These are phyloP conservation scores for Claviceps pusilla DNA, from an alignment of 2,329 filamentous ascomycete genomes.

Conservation along the genomic window DNA sequence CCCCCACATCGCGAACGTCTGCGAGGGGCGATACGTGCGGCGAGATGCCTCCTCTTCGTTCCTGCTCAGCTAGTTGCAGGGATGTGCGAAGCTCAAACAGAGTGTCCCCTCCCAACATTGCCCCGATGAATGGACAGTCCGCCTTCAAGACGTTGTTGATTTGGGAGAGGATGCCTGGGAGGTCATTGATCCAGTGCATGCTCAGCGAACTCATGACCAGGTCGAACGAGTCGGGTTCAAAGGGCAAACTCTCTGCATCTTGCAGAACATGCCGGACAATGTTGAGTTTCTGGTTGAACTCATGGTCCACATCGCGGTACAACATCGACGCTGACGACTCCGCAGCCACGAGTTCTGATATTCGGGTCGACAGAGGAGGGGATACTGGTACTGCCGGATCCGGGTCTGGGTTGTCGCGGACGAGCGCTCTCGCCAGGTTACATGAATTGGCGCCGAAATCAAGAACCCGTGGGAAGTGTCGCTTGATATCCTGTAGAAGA, in stretches of 20 bases:
- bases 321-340: conserved; percentile 69
- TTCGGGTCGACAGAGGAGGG: conserved; percentile 53
- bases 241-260: conserved; percentile 62
- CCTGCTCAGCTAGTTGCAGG: conserved; percentile 80
- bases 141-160: conserved; percentile 81
- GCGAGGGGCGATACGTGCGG: conserved; percentile 84
- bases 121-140: conserved; percentile 80
- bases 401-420: conserved; percentile 51
- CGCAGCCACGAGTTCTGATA: conserved; percentile 61
- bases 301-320: conserved; percentile 59
- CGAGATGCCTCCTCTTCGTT: conserved; percentile 78
- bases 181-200: conserved; percentile 95
- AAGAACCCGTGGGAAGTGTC: conserved; percentile 67
- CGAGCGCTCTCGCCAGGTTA: conserved; percentile 75
- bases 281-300: conserved; percentile 59
- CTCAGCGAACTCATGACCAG: conserved; percentile 78
- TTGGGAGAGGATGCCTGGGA: conserved; percentile 69
- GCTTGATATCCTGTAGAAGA: conserved; percentile 65
- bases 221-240: conserved; percentile 64
- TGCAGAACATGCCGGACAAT: conserved; percentile 63
- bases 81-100: conserved; percentile 88
- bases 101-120: conserved; percentile 92
- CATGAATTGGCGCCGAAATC: conserved; percentile 93
- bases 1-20: conserved; percentile 82
- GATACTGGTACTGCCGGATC: conserved; percentile 39